phyloP scores from a whole-genome alignment of 108 stramenopile species.

The Fistulifera solaris region DNA sequence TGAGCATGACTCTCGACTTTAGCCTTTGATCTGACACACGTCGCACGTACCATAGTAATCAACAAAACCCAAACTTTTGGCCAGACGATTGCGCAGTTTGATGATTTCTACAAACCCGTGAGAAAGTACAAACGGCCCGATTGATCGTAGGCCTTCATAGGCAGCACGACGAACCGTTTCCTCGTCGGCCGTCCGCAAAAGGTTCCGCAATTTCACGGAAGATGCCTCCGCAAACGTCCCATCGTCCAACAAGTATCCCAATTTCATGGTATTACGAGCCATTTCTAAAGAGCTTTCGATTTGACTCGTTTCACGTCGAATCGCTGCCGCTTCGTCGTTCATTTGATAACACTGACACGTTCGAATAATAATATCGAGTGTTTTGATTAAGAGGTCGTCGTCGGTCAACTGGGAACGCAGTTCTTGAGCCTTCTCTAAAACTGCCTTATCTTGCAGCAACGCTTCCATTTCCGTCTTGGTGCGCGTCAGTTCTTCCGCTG shows the following conservation, averaged over 20 bases:
- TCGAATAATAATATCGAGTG: slow-evolving; percentile 35
- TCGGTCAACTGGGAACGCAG: slow-evolving; percentile 17
- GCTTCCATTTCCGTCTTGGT: slow-evolving; percentile 64
- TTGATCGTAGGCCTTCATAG: slow-evolving; percentile 53
- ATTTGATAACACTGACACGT: slow-evolving; percentile 53
- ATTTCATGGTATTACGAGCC: slow-evolving; percentile 39
- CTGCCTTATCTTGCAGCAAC: slow-evolving; percentile 36
- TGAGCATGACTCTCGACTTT: no score
- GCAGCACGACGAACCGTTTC: slow-evolving; percentile 45
- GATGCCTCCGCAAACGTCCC: slow-evolving; percentile 43
- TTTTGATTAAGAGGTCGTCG: slow-evolving; percentile 30
- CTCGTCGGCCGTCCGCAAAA: slow-evolving; percentile 34
- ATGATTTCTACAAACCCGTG: slow-evolving; percentile 67
- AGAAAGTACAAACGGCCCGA: slow-evolving; percentile 49
- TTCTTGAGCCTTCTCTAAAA: slow-evolving; percentile 25
- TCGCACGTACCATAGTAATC: slow-evolving; percentile 51
- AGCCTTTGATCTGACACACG: no score
- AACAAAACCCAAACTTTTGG: slow-evolving; percentile 33
- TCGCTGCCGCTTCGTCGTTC: slow-evolving; percentile 32
- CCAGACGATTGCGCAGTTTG: slow-evolving; percentile 49
- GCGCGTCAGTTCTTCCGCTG: slow-evolving; percentile 34
- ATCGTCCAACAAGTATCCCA: slow-evolving; percentile 25
- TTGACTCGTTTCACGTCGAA: slow-evolving; percentile 38
- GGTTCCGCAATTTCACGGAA: slow-evolving; percentile 49
- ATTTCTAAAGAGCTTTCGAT: slow-evolving; percentile 50